Conservation (phyloP, 2,329 filamentous ascomycete species). For the Calonectria henricotiae region DNA sequence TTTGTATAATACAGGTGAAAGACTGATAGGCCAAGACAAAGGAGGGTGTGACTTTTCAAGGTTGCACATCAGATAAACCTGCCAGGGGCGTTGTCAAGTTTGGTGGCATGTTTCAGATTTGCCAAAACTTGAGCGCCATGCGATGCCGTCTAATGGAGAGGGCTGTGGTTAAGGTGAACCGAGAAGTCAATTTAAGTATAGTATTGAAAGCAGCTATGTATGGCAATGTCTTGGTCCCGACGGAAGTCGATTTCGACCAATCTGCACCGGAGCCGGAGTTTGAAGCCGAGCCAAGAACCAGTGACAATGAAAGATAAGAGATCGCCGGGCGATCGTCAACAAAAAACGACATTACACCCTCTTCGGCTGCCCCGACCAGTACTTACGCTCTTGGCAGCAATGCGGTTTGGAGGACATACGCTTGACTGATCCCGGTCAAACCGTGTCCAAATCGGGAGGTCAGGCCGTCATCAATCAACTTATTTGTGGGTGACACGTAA, state of each 20-base stretch:
- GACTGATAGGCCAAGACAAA: not conserved
- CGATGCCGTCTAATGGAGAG: conserved; percentile 14
- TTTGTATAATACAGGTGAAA: conserved; percentile 8
- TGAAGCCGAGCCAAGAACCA: not conserved
- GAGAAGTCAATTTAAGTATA: not conserved
- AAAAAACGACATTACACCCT: conserved; percentile 31
- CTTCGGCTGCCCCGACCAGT: not conserved
- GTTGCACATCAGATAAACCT: conserved; percentile 9
- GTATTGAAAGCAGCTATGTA: not conserved
- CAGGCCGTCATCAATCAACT: conserved; percentile 15
- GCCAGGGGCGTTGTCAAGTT: conserved; percentile 13
- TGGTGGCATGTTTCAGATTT: conserved; percentile 28
- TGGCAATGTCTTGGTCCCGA: not conserved
- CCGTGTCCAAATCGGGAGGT: conserved; percentile 21
- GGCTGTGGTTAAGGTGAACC: conserved; percentile 25
- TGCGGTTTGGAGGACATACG: conserved; percentile 2
- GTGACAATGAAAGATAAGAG: not conserved
- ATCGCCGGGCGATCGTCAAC: conserved; percentile 13
- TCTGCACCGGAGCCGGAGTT: conserved; percentile 4
- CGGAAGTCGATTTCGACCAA: not conserved
- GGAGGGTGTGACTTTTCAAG: conserved; percentile 1
- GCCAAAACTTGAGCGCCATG: conserved; percentile 1
- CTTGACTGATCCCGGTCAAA: conserved; percentile 7
- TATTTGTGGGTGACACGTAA: conserved; percentile 23
- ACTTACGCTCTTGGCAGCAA: conserved; percentile 4